Evolutionary conservation across 352 stramenopile species (phyloP).

Genomic region (Globisporangium okanoganense): DNA sequence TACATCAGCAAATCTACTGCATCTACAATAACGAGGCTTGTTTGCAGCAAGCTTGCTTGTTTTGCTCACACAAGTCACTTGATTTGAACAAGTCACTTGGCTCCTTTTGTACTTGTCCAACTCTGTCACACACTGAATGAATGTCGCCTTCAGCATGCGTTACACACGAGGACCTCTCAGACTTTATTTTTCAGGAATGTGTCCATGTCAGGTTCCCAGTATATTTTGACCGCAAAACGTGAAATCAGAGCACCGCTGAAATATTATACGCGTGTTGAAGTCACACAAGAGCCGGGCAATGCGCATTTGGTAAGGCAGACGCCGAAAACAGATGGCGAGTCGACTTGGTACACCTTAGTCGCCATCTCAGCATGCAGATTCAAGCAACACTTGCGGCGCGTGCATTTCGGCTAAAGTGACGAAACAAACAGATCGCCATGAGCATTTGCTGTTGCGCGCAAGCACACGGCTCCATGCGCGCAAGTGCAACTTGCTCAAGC

Average conservation of each 20-base stretch:
- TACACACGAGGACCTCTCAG: neutral
- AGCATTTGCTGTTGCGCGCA: neutral
- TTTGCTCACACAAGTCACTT: neutral
- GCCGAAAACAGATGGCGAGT: neutral
- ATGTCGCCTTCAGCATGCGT: slow-evolving; percentile 1
- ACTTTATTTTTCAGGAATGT: neutral
- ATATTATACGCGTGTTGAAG: neutral
- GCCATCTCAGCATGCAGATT: neutral
- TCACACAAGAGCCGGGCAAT: neutral
- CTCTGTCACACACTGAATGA: neutral
- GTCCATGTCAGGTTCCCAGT: neutral
- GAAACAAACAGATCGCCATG: neutral
- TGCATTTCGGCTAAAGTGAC: neutral
- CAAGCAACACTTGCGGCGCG: neutral
- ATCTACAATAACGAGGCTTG: too few species aligned
- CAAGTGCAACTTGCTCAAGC: neutral
- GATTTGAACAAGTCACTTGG: too few species aligned
- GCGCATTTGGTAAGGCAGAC: neutral
- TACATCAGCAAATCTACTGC: too few species aligned
- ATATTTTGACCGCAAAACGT: neutral
- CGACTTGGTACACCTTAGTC: neutral
- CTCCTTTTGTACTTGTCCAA: neutral
- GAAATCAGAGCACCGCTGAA: too few species aligned
- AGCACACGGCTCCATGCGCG: neutral
- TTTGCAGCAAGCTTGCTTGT: too few species aligned